Percentiles rank a stretch among this genome's conserved stretches.
Conservation (phyloP, 108 stramenopile genomes). For the Nitzschia sp. region DNA sequence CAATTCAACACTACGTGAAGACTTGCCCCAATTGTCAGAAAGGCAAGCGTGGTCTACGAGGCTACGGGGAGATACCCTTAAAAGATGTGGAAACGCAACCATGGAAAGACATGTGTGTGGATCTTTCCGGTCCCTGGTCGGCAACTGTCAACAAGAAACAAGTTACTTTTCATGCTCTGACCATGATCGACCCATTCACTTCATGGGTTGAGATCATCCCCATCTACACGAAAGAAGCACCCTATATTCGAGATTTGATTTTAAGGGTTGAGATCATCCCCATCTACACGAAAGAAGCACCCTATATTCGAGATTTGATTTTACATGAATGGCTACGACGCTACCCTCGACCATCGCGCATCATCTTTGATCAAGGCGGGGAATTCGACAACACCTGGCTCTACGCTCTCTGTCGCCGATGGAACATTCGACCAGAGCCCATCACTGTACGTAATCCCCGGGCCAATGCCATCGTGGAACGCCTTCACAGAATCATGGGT, state of each 20-base stretch:
- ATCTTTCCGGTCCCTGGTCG: not conserved
- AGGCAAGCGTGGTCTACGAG: constrained; percentile 12
- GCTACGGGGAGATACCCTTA: not conserved
- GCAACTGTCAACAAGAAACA: not conserved
- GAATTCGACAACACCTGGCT: too few species aligned
- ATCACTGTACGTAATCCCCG: constrained; percentile 47
- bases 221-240: too few species aligned
- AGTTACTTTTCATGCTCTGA: constrained; percentile 41
- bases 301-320: too few species aligned
- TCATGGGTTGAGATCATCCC: too few species aligned
- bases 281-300: too few species aligned
- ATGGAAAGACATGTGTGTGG: too few species aligned
- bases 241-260: too few species aligned
- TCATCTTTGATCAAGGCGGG: too few species aligned
- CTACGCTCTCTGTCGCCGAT: constrained; percentile 25
- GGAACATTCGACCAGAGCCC: constrained; percentile 14
- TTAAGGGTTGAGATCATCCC: too few species aligned
- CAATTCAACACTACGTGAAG: constrained; percentile 26
- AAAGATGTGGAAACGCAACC: not conserved
- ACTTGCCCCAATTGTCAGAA: constrained; percentile 28
- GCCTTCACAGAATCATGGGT: constrained; percentile 29
- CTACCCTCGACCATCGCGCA: constrained; percentile 37
- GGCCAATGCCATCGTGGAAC: constrained; percentile 39
- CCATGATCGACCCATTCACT: too few species aligned
- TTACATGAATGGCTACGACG: constrained; percentile 13